Base-by-base conservation (phyloP, 176 grass and related monocot species). In the Secale cereale region DNA sequence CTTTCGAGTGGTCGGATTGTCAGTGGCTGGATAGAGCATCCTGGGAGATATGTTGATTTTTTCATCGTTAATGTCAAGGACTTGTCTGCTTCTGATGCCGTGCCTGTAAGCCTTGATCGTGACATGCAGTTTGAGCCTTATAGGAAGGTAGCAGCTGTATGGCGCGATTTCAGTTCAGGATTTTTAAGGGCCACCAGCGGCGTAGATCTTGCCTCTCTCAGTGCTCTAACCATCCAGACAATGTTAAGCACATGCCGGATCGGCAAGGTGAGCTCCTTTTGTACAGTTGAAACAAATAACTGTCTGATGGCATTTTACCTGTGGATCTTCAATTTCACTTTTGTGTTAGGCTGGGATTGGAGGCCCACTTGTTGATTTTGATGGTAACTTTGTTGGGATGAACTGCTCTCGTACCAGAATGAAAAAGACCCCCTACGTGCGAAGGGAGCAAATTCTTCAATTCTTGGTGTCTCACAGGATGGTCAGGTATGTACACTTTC, bases 331-430 rank as follows among this genome's bases (percentile, higher is more conserved):
- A 43, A 15, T 23, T 10, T n/a, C n/a, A 40, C 37, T 43, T 72
- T 41, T 45, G 5, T 45, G 11, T 37, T 45, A 72, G 70, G 70
- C 25, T 6, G 37, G 70, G 3, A 27, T 45, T 27, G 36, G n/a
- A 45, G 70, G 37, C n/a, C 37, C 70, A n/a, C 70, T 72, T 72
- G 70, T 72, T 45, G 37, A 72, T 72, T 72, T 72, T 72, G 70
- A 72, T 41, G 70, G 70, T 6, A 72, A 26, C 39, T 72, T 72
- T 72, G 70, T 72, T 43, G 70, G 37, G 37, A 72, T 72, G 37
- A 45, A 72, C 70, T 43, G 22, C 69, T 72, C 69, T 27, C 12
- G n/a, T 43, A 72, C 70, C 5, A 41, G 26, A 72, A 25, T 8
- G 41, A 43, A 23, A 16, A 72, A 72, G 70, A 72, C 70, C n/a